Evolutionary conservation across 225 moss, liverwort and hornwort genomes (phyloP), one percentile per base, ranked within the genome.

Genomic region (Ulota crispa): DNA sequence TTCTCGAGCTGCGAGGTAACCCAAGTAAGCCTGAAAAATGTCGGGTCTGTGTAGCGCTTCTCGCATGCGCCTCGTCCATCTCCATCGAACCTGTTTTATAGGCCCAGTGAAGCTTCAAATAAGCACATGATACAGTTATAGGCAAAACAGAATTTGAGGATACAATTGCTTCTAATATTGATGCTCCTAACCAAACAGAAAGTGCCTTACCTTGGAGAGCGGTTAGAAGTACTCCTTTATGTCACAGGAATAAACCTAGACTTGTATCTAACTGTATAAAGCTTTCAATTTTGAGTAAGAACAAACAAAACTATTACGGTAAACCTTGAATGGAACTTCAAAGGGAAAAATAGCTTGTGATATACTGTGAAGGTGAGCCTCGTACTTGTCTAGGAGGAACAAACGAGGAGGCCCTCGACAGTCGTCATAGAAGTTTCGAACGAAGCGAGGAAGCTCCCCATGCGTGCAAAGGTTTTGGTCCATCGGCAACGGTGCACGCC

Each of bases 351-450:
- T 1, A 67, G 39, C 67, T 67, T 66, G 27, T 55, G 34, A 66
- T n/a, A 36, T 18, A 77, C 3, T 64, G 54, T 78, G 36, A 37
- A 26, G 64, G 55, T 77, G 70, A 61, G 70, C 50, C 6, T 74
- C 89, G 16, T 87, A 99, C 98, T 93, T 96, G 88, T 99, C 98
- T 56, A 99, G 92, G 65, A 96, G 91, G 81, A 93, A 94, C 43
- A 99, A 93, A 30, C 94, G 93, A 79, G 98, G 98, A 75, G 98
- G 98, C 61, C 94, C 98, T 82, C 94, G 91, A 81, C 98, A 99
- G 70, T 94, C 95, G 57, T 99, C 93, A 41, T 99, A 99, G 27
- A 95, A 89, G 64, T 78, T 93, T 47, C 87, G 91, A 27, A 99
- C 91, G 68, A 99, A 99, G 59, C 90, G 92, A 68, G 98, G 98